Evolutionary conservation across 805 yeast genomes (phyloP), one percentile per base, ranked within the genome.

Genomic region (Myxozyma lipomycoides): DNA sequence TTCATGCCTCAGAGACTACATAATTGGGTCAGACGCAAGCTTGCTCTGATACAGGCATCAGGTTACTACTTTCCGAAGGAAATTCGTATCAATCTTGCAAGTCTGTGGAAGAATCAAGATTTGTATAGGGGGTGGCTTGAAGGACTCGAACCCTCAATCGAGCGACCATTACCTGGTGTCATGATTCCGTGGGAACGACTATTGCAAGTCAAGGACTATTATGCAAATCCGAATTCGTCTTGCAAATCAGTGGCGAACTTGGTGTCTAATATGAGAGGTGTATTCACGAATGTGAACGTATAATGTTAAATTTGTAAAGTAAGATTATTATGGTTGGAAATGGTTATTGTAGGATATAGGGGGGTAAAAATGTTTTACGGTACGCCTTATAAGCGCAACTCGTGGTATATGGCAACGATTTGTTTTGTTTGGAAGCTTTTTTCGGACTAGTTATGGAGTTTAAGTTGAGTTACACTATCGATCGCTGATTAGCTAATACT

Each of bases 51-150:
- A 25, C 58, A 50, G 36, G 51, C 58, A 1, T 24, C 30, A 22
- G 58, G 58, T 12, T 53, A 45, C 30, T 30, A 48, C 39, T 50
- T 53, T 36, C 52, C 58, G 6, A 52, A 53, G n/a, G 48, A 53
- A 36, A 24, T 53, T 30, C 49, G 58, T 2, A 24, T 42, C 34
- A 51, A 51, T n/a, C 25, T 53, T 9, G 58, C 58, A n/a, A 23
- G 40, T 7, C 17, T 34, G 15, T 53, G 58, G 58, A 30, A 50
- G 21, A 43, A 40, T 24, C 30, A 49, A 12, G 55, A 53, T 21
- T 36, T 53, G 9, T 50, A 46, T 35, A 39, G 51, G 4, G 58
- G 55, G 7, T 53, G 58, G 58, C 46, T 53, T 5, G 55, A 46
- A 17, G 58, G 58, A 5, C 28, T 50, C 2, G 55, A 53, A n/a